Base-by-base conservation (phyloP, 352 stramenopile species). In the Globisporangium alternatum region DNA sequence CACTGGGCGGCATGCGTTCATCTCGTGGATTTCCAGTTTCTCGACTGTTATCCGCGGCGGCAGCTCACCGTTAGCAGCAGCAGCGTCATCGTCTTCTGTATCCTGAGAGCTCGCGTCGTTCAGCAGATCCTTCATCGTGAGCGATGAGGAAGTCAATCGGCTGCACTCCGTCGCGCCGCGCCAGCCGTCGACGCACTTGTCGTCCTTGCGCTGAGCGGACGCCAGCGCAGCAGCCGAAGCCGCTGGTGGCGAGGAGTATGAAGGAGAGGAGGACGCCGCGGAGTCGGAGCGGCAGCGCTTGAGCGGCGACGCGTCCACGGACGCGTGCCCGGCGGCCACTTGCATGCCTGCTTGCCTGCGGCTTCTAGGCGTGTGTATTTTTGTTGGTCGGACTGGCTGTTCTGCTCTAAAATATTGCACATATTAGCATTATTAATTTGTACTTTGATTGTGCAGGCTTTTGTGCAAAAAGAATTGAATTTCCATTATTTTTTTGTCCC, bases 241-340 rank as follows among this genome's bases (percentile, higher is more conserved):
- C 66, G 10, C 73, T 39, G 53, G 75, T 65, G 22, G 31, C 7
- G n/a, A 17, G 19, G 45, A 30, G n/a, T 43, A 49, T 52, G 51
- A 62, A 62, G 48, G 66, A 76, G 25, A 60, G 37, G 17, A 68
- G 35, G 62, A n/a, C 8, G 41, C 22, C 15, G 17, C 3, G 15
- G 49, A 65, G 35, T 65, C 37, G 22, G 60, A 31, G 49, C 75
- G 77, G 60, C 74, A 79, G 25, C 78, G 75, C 69, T 83, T 83
- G 56, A 76, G 65, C 57, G 51, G 43, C 35, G 73, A 30, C 30
- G 66, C 67, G 22, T 22, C 25, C 47, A 35, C 47, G 22, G 47
- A 33, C 21, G 22, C 22, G 21, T 17, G 56, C 39, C 35, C 35
- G 4, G 21, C 22, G 39, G 21, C 28, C 39, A 44, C 17, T 6